Conservation (phyloP, 1,139 yeast genomes). For the Yamadazyma atmosphaerica region DNA sequence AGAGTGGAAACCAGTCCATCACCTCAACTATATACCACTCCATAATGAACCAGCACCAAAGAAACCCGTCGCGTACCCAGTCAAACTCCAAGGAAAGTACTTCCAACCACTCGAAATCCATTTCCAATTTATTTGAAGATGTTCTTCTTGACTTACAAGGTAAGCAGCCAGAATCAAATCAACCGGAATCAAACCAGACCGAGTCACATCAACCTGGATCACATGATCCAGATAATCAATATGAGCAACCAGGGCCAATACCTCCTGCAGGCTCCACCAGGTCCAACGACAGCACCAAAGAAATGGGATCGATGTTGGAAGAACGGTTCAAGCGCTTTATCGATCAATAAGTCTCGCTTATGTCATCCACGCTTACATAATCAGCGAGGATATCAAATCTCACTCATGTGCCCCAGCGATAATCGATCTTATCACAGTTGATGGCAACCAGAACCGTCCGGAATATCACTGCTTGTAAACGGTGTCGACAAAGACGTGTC, state of each 20-base stretch:
- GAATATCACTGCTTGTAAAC: conserved; percentile 62
- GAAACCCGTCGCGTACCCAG: conserved; percentile 8
- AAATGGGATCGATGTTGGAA: conserved; percentile 31
- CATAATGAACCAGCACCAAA: conserved; percentile 17
- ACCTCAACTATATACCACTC: conserved; percentile 36
- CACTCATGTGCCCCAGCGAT: no score
- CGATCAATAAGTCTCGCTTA: conserved; percentile 5
- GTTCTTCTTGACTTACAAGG: conserved; percentile 18
- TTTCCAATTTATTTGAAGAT: conserved; percentile 34
- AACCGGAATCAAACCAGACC: no score
- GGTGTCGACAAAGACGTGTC: conserved; percentile 75
- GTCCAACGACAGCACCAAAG: conserved; percentile 25
- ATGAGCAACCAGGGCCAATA: conserved; percentile 8
- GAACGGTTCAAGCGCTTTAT: conserved; percentile 28
- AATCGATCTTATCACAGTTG: neutral
- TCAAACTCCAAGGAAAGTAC: conserved; percentile 20
- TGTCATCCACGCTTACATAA: neutral
- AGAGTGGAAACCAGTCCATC: conserved; percentile 20
- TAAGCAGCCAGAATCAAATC: conserved; percentile 11
- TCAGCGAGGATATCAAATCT: no score
- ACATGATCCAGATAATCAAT: no score
- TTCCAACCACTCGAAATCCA: conserved; percentile 25
- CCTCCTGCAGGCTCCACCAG: neutral
- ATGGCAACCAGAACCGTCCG: conserved; percentile 6
- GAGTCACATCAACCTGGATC: no score